These are phyloP conservation scores for Vaccinium darrowii DNA, from an alignment of 148 eudicot genomes.

Conservation along the genomic window DNA sequence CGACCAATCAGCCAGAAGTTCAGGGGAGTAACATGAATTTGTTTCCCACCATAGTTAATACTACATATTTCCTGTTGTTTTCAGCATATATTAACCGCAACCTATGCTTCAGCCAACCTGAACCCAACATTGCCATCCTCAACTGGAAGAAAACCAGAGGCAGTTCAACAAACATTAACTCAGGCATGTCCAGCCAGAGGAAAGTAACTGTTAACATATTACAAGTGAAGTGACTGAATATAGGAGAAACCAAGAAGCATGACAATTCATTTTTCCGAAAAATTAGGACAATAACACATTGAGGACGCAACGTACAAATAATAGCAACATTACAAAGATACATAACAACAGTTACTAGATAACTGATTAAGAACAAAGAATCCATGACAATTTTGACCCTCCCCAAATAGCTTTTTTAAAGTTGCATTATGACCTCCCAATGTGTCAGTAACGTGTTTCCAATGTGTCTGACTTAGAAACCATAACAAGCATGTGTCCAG, in stretches of 20 bases:
- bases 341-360: neutral
- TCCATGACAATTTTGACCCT: neutral
- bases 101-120: slow-evolving; percentile 1
- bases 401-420: neutral
- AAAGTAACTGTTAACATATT: too few relatives aligned
- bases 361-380: neutral
- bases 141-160: neutral
- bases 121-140: neutral
- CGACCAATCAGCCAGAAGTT: neutral
- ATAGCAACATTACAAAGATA: neutral
- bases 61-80: neutral
- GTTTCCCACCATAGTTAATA: neutral
- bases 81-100: neutral
- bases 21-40: neutral
- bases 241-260: too few relatives aligned
- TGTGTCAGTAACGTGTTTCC: neutral
- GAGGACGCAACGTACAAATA: neutral
- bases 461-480: neutral
- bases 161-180: neutral
- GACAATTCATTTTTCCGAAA: too few relatives aligned
- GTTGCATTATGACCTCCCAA: neutral
- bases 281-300: too few relatives aligned
- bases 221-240: too few relatives aligned
- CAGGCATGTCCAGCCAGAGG: too few relatives aligned
- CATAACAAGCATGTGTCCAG: neutral